A percentile compares a stretch with the other conserved stretches of the same genome.
These are phyloP conservation scores for Xanthoconium separans DNA, from an alignment of 1,284 basidiomycete species.

Conservation along the genomic window DNA sequence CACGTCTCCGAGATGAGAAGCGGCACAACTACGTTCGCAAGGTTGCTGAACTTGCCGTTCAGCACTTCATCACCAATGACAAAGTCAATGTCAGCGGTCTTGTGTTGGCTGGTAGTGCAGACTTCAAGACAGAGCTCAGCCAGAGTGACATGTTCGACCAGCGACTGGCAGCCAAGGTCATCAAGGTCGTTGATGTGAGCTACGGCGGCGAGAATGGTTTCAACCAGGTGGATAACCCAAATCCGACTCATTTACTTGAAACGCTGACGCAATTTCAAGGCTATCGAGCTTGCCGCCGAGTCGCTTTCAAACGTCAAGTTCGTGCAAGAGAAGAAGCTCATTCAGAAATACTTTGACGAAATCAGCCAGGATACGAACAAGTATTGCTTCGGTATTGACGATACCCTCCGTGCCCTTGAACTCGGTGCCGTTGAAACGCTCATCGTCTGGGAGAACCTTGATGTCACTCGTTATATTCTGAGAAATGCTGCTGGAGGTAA, in stretches of 20 bases:
- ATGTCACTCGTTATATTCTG: constrained; percentile 81
- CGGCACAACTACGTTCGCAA: constrained; percentile 99
- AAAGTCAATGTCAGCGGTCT: constrained; percentile 98
- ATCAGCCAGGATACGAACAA: constrained; percentile 97
- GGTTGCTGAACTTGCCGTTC: constrained; percentile 94
- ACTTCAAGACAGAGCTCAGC: constrained; percentile 98
- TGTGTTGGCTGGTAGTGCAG: constrained; percentile 96
- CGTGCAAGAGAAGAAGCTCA: constrained; percentile 97
- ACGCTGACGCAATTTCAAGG: constrained; percentile 47
- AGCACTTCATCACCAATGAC: constrained; percentile 98
- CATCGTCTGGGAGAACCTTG: constrained; percentile 98
- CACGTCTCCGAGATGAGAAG: constrained; percentile 98
- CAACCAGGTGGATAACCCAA: constrained; percentile 69
- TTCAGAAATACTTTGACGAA: constrained; percentile 99
- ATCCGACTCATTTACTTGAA: background rate
- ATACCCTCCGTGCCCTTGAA: constrained; percentile 96
- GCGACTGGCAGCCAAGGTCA: constrained; percentile 84
- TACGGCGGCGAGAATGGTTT: constrained; percentile 99
- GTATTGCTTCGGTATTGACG: constrained; percentile 98
- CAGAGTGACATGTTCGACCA: constrained; percentile 97
- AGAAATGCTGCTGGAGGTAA: constrained; percentile 88
- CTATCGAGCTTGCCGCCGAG: constrained; percentile 96
- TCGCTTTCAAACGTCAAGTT: constrained; percentile 98
- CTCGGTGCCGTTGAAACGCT: constrained; percentile 96
- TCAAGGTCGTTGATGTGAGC: constrained; percentile 98